Evolutionary conservation across 164 flowering plant genomes (phyloP).

Genomic region (Aristolochia fimbriata): DNA sequence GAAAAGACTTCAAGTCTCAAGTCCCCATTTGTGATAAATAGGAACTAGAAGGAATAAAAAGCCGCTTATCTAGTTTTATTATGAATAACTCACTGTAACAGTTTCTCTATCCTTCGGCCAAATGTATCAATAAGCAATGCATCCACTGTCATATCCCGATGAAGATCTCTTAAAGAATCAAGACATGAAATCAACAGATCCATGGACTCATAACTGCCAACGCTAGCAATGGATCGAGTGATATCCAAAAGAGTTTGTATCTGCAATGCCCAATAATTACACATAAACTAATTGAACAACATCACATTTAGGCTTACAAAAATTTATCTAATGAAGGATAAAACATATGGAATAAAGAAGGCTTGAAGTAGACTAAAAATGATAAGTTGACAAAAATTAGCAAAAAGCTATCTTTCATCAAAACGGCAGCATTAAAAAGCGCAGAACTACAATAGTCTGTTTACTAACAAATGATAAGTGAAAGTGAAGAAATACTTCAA

Average conservation of each 20-base stretch:
- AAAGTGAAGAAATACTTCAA: too few species aligned
- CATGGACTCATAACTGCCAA: constrained; percentile 48
- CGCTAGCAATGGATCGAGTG: constrained; percentile 59
- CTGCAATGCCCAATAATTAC: constrained; percentile 28
- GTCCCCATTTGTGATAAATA: not conserved
- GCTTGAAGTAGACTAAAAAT: not conserved
- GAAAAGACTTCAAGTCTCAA: not conserved
- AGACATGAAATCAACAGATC: constrained; percentile 29
- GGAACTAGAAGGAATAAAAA: not conserved
- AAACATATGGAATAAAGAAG: not conserved
- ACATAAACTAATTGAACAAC: not conserved
- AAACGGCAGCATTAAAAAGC: not conserved
- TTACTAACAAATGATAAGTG: too few species aligned
- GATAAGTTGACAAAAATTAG: not conserved
- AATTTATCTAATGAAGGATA: not conserved
- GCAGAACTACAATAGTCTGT: too few species aligned
- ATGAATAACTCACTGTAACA: constrained; percentile 50
- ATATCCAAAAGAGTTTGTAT: constrained; percentile 69
- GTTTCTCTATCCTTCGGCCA: constrained; percentile 90
- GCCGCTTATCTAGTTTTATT: not conserved
- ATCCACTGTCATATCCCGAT: constrained; percentile 85
- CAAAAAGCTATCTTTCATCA: not conserved
- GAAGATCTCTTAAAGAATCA: constrained; percentile 71
- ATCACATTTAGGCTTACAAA: not conserved
- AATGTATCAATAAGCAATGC: constrained; percentile 92